A percentile compares a stretch with the other conserved stretches of the same genome.
Evolutionary conservation across 2,329 filamentous ascomycete species (phyloP).

Genomic region (Shiraia sp.): DNA sequence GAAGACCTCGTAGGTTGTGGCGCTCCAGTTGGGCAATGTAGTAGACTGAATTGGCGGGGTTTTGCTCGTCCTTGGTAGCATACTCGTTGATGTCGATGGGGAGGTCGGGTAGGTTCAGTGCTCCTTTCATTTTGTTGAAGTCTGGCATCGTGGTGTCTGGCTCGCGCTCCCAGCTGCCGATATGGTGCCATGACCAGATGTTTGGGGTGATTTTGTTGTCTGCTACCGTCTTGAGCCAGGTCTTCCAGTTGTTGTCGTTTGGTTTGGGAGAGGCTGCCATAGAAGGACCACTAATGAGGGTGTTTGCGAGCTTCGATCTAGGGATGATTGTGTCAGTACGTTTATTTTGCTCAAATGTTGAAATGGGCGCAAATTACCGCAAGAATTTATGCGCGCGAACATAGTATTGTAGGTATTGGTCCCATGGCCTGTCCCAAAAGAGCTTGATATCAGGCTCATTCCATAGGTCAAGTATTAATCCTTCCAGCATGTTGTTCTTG

Average conservation of each 20-base stretch:
- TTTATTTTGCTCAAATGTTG: conserved; percentile 5
- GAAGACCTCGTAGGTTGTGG: conserved; percentile 47
- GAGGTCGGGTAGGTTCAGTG: conserved; percentile 37
- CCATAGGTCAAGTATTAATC: conserved; percentile 56
- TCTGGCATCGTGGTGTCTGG: conserved; percentile 26
- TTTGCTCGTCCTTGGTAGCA: conserved; percentile 46
- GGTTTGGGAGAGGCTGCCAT: conserved; percentile 37
- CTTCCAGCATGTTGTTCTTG: conserved; percentile 41
- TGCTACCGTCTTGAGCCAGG: conserved; percentile 42
- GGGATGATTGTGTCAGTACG: not conserved
- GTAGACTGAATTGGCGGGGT: conserved; percentile 48
- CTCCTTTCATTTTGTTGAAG: conserved; percentile 31
- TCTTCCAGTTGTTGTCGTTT: conserved; percentile 42
- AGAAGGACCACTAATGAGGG: conserved; percentile 47
- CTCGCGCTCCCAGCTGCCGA: conserved; percentile 30
- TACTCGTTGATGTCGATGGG: conserved; percentile 57
- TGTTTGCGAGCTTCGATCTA: conserved; percentile 4
- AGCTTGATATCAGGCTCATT: conserved; percentile 54
- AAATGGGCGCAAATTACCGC: conserved; percentile 27
- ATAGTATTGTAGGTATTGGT: conserved; percentile 49
- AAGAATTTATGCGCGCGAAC: conserved; percentile 45
- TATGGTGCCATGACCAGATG: conserved; percentile 52
- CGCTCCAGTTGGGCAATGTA: conserved; percentile 55
- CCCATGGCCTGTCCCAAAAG: conserved; percentile 45
- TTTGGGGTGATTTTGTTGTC: conserved; percentile 48